These are phyloP conservation scores for Populus hybrid DNA, from an alignment of 441 rosid species.

Conservation along the genomic window DNA sequence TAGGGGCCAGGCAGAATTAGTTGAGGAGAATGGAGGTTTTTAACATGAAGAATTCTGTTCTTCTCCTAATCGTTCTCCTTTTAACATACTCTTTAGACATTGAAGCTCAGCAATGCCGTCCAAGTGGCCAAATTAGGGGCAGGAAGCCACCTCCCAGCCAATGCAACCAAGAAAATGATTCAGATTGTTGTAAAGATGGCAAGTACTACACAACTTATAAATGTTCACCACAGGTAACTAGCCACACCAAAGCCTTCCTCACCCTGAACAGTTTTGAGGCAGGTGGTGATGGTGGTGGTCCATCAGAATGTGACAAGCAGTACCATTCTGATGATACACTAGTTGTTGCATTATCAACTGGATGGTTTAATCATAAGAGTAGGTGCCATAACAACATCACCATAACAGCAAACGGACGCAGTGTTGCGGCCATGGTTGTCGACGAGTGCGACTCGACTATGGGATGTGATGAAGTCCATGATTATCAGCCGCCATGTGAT, in stretches of 20 bases:
- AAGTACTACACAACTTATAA: slow-evolving; percentile 1
- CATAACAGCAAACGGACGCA: slow-evolving; percentile 20
- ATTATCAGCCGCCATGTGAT: slow-evolving; percentile 27
- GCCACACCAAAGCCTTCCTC: slow-evolving; percentile 16
- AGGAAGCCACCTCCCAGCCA: slow-evolving; percentile 11
- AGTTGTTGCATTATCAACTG: slow-evolving; percentile 15
- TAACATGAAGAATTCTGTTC: no score
- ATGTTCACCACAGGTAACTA: slow-evolving; percentile 7
- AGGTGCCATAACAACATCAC: slow-evolving; percentile 23
- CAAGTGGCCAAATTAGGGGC: slow-evolving; percentile 15
- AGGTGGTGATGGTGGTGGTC: slow-evolving; percentile 20
- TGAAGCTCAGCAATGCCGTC: slow-evolving; percentile 9
- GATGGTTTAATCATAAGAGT: slow-evolving; percentile 24
- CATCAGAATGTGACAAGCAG: slow-evolving; percentile 8
- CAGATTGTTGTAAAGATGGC: slow-evolving; percentile 18
- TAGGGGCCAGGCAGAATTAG: no score
- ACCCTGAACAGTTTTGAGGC: slow-evolving; percentile 25
- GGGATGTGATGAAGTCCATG: slow-evolving; percentile 28
- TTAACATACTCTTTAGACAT: not conserved
- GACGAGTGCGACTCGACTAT: slow-evolving; percentile 34
- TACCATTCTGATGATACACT: slow-evolving; percentile 9
- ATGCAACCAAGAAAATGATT: slow-evolving; percentile 13
- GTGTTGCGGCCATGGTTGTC: slow-evolving; percentile 26
- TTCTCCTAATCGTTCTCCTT: not conserved
- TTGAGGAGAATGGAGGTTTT: no score